phyloP scores from a whole-genome alignment of 2,329 filamentous ascomycete species.

The Colletotrichum lini region DNA sequence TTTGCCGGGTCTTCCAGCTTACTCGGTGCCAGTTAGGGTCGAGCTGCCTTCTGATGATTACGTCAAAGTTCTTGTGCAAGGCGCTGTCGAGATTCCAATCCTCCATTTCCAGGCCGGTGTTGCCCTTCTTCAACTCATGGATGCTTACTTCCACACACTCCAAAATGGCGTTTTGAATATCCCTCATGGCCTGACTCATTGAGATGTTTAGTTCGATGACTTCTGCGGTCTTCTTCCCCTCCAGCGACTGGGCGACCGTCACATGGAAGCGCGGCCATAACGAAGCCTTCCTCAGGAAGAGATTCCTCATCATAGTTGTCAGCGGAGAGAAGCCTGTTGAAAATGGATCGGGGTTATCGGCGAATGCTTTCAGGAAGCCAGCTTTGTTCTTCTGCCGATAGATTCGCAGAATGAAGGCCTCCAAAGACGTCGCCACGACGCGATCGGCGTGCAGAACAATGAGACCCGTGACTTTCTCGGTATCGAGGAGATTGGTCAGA shows the following conservation, averaged over 20 bases:
- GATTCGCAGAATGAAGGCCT: conserved; percentile 95
- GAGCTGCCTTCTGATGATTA: conserved; percentile 88
- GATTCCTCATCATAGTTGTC: conserved; percentile 89
- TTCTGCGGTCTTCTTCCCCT: conserved; percentile 93
- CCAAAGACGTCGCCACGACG: conserved; percentile 86
- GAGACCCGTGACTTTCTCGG: conserved; percentile 88
- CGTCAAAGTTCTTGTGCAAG: conserved; percentile 91
- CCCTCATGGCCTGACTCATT: conserved; percentile 94
- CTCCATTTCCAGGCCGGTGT: conserved; percentile 92
- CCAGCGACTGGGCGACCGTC: conserved; percentile 88
- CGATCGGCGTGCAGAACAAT: conserved; percentile 91
- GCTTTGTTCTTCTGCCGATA: conserved; percentile 95
- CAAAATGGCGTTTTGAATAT: conserved; percentile 94
- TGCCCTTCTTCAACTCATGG: conserved; percentile 91
- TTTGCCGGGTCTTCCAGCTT: conserved; percentile 94
- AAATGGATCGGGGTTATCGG: conserved; percentile 93
- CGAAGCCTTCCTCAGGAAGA: conserved; percentile 90
- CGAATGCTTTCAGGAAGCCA: conserved; percentile 96
- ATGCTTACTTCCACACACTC: conserved; percentile 98
- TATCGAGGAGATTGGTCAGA: conserved; percentile 84
- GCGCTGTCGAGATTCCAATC: conserved; percentile 98
- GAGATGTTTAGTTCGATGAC: conserved; percentile 97
- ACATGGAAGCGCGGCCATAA: conserved; percentile 96
- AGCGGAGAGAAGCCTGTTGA: conserved; percentile 90
- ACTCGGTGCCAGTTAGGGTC: conserved; percentile 98